A percentile compares a stretch with the other conserved stretches of the same genome.
These are phyloP conservation scores for Gremmenia infestans DNA, from an alignment of 2,329 filamentous ascomycete species.

Conservation along the genomic window DNA sequence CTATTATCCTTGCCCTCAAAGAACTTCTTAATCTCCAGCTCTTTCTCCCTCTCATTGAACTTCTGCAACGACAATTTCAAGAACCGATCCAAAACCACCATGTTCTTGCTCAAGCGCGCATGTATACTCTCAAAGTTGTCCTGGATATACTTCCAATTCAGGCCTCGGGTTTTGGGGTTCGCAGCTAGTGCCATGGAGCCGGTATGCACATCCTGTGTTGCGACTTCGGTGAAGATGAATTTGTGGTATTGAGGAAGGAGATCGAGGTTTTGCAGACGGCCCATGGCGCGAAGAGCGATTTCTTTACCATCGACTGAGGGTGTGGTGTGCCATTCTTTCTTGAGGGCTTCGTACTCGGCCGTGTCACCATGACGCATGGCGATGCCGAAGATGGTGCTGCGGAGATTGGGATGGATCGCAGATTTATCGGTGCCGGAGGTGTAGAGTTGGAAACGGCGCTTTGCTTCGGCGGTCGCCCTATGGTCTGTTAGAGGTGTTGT, in stretches of 20 bases:
- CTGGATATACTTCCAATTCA: constrained; percentile 83
- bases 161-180: constrained; percentile 67
- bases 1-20: constrained; percentile 82
- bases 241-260: constrained; percentile 64
- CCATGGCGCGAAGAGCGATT: constrained; percentile 72
- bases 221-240: constrained; percentile 79
- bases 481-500: constrained; percentile 22
- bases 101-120: constrained; percentile 70
- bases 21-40: constrained; percentile 76
- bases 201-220: constrained; percentile 81
- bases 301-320: constrained; percentile 89
- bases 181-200: constrained; percentile 67
- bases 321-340: constrained; percentile 78
- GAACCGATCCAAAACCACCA: constrained; percentile 85
- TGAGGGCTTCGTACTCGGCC: constrained; percentile 67
- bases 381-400: constrained; percentile 74
- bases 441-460: constrained; percentile 77
- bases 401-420: constrained; percentile 76
- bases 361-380: constrained; percentile 68
- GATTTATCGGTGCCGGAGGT: constrained; percentile 55
- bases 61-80: constrained; percentile 71
- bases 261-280: constrained; percentile 58
- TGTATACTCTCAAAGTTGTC: constrained; percentile 73
- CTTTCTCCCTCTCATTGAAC: constrained; percentile 65
- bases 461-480: constrained; percentile 67